A percentile compares a stretch with the other conserved stretches of the same genome.
Conservation (phyloP, 2,329 filamentous ascomycete species). For the Didymella glomerata region DNA sequence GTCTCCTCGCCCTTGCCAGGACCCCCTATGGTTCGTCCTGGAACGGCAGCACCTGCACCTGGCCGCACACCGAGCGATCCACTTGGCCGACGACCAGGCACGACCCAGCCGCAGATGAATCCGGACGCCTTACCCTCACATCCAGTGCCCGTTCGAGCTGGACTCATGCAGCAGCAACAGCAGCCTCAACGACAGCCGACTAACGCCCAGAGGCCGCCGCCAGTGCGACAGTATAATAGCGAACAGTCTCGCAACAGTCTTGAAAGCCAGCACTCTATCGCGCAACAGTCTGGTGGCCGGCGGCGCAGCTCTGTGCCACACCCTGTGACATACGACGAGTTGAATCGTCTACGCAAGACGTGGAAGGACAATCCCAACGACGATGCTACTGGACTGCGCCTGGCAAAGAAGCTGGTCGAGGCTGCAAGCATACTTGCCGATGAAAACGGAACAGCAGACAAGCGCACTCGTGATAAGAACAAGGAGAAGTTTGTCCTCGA, state of each 20-base stretch:
- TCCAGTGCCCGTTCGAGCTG: slow-evolving; percentile 63
- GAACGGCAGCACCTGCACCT: slow-evolving; percentile 44
- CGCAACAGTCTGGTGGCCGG: slow-evolving; percentile 24
- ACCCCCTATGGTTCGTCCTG: slow-evolving; percentile 40
- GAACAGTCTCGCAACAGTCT: slow-evolving; percentile 51
- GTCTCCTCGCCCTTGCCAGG: slow-evolving; percentile 39
- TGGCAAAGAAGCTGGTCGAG: slow-evolving; percentile 87
- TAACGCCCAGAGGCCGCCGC: slow-evolving; percentile 56
- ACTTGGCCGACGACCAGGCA: slow-evolving; percentile 49
- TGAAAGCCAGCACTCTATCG: slow-evolving; percentile 32
- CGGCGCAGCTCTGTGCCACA: slow-evolving; percentile 41
- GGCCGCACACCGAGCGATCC: slow-evolving; percentile 41
- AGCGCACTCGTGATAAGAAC: slow-evolving; percentile 67
- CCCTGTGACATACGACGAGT: slow-evolving; percentile 78
- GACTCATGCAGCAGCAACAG: slow-evolving; percentile 52
- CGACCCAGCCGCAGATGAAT: slow-evolving; percentile 54
- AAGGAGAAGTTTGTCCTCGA: slow-evolving; percentile 86
- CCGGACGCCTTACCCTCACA: slow-evolving; percentile 65
- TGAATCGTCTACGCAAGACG: slow-evolving; percentile 75
- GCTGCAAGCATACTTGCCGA: slow-evolving; percentile 82
- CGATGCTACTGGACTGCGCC: slow-evolving; percentile 71
- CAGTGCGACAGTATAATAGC: slow-evolving; percentile 62
- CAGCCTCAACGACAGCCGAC: slow-evolving; percentile 28
- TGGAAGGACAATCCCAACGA: slow-evolving; percentile 78
- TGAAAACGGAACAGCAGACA: slow-evolving; percentile 75